phyloP scores from a whole-genome alignment of 2,329 filamentous ascomycete species.

The Rutstroemia sydowiana region DNA sequence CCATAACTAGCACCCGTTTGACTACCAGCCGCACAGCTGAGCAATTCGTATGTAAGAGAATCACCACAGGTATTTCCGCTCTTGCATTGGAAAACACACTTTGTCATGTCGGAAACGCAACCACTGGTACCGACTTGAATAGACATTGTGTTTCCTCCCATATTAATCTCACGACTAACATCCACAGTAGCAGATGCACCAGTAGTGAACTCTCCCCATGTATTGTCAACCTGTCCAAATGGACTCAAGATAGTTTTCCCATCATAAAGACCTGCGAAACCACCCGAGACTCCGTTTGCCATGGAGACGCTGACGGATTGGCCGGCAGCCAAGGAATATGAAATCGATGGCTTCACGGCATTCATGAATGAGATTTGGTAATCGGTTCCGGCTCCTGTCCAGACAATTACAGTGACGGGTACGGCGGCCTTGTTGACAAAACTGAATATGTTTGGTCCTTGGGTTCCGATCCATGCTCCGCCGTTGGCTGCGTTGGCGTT shows the following conservation, averaged over 20 bases:
- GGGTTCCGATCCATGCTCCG: conserved; percentile 9
- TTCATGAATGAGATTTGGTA: conserved; percentile 7
- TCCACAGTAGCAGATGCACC: conserved; percentile 10
- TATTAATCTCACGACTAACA: conserved; percentile 11
- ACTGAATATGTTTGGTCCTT: conserved; percentile 10
- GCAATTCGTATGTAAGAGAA: conserved; percentile 1
- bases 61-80: background rate
- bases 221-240: conserved; percentile 11
- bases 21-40: conserved; percentile 2
- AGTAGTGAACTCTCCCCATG: conserved; percentile 14
- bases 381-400: background rate
- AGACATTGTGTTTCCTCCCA: conserved; percentile 9
- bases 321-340: conserved; percentile 4
- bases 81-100: conserved; percentile 5
- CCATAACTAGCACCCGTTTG: conserved; percentile 5
- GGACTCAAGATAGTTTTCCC: conserved; percentile 3
- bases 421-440: conserved; percentile 4
- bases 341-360: background rate
- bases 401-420: conserved; percentile 2
- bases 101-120: conserved; percentile 5
- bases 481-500: conserved; percentile 6
- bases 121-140: conserved; percentile 1
- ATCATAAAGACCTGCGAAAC: conserved; percentile 12
- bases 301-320: conserved; percentile 8
- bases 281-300: conserved; percentile 10